These are phyloP conservation scores for Ogataea trehaloabstinens DNA, from an alignment of 805 yeast genomes.

Conservation along the genomic window DNA sequence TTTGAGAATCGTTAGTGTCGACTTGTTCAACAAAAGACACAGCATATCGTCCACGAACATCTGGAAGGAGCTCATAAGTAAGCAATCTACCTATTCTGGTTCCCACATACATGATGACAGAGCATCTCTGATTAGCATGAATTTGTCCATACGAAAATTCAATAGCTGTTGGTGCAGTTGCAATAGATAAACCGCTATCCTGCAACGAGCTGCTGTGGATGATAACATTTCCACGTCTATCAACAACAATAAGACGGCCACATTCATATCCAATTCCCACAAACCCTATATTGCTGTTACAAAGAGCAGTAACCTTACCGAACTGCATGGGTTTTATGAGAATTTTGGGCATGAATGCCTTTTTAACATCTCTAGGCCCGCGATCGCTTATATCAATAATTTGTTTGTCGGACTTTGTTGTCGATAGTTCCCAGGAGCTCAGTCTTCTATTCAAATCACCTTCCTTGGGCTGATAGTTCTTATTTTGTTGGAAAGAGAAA, in stretches of 20 bases:
- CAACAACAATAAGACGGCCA: conserved; percentile 75
- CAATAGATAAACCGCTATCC: conserved; percentile 28
- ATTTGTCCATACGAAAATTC: conserved; percentile 73
- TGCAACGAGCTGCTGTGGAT: conserved; percentile 38
- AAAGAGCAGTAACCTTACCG: conserved; percentile 57
- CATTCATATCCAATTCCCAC: conserved; percentile 74
- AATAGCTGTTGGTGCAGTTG: conserved; percentile 49
- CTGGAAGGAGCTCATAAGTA: conserved; percentile 64
- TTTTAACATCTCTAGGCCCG: conserved; percentile 46
- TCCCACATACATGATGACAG: conserved; percentile 74
- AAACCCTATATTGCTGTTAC: conserved; percentile 77
- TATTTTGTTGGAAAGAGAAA: conserved; percentile 65
- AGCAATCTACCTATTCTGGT: conserved; percentile 71
- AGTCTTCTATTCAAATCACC: conserved; percentile 22
- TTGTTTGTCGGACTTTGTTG: conserved; percentile 28
- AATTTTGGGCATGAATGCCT: conserved; percentile 63
- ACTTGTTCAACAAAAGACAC: conserved; percentile 50
- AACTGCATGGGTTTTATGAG: conserved; percentile 38
- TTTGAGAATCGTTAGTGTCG: conserved; percentile 49
- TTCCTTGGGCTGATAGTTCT: conserved; percentile 37
- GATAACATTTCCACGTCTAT: conserved; percentile 64
- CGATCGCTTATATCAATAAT: conserved; percentile 51
- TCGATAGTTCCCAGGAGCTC: conserved; percentile 29
- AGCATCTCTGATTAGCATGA: conserved; percentile 57
- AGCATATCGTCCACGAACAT: conserved; percentile 56